Conservation (phyloP, 306 rosid species). For the Psophocarpus tetragonolobus region DNA sequence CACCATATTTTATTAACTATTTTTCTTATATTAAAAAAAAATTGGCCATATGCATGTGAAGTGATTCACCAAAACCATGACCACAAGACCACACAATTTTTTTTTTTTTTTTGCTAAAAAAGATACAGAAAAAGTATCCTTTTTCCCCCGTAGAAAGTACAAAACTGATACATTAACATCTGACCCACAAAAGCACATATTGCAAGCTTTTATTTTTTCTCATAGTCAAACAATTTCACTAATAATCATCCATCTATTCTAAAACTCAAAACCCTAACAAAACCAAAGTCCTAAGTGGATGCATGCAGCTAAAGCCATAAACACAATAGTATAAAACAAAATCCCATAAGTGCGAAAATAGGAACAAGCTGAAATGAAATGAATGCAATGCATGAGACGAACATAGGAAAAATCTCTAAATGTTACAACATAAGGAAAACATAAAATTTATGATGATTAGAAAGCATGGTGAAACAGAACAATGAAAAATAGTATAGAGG, state of each 20-base stretch:
- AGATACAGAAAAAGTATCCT: not conserved
- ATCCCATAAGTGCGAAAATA: not conserved
- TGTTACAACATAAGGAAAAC: not conserved
- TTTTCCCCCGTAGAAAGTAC: not conserved
- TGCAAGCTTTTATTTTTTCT: not conserved
- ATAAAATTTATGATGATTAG: not conserved
- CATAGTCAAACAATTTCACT: not conserved
- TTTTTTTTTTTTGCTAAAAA: not conserved
- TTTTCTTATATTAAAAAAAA: not conserved
- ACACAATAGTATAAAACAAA: not conserved
- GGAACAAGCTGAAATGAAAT: not conserved
- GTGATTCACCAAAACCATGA: not conserved
- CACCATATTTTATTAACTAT: not conserved
- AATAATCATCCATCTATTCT: not conserved
- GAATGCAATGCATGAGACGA: not conserved
- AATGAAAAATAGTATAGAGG: not conserved
- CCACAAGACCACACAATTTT: no score
- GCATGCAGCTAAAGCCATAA: not conserved
- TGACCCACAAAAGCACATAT: not conserved
- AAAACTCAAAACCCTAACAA: constrained; percentile 28
- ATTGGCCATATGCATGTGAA: not conserved
- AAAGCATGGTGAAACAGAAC: not conserved
- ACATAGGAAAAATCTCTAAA: not conserved
- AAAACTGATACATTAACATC: not conserved
- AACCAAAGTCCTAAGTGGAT: constrained; percentile 11